phyloP scores from a whole-genome alignment of 2,329 filamentous ascomycete genomes.

The Sordariomycetes sp. region DNA sequence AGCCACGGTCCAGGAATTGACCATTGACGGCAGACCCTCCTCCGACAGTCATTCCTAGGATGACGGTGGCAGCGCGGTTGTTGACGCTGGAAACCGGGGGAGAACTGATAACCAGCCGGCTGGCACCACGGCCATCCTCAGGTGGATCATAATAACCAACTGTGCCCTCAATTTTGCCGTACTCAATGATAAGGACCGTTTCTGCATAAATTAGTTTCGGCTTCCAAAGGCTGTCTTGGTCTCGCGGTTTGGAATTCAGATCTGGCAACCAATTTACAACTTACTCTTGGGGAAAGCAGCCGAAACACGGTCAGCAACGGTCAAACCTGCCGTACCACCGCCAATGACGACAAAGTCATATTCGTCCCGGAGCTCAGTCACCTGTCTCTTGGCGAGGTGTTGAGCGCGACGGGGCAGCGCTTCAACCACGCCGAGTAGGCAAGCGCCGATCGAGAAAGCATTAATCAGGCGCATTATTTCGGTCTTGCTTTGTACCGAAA shows the following conservation, averaged over 20 bases:
- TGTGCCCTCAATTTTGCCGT: slow-evolving; percentile 10
- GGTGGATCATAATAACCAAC: slow-evolving; percentile 17
- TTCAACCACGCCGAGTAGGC: slow-evolving; percentile 9
- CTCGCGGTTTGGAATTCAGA: too few relatives aligned
- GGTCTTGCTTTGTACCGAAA: slow-evolving; percentile 2
- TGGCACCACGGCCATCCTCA: slow-evolving; percentile 11
- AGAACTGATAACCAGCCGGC: slow-evolving; percentile 13
- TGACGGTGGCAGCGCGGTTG: slow-evolving; percentile 14
- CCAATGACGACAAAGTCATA: slow-evolving; percentile 21
- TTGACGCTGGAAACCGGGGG: slow-evolving; percentile 16
- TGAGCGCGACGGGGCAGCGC: slow-evolving; percentile 9
- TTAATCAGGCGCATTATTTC: slow-evolving; percentile 11
- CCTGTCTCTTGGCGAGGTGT: slow-evolving; percentile 11
- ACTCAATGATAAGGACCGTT: slow-evolving; percentile 10
- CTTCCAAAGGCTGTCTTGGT: too few relatives aligned
- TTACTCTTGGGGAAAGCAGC: slow-evolving; percentile 16
- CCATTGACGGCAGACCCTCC: slow-evolving; percentile 26
- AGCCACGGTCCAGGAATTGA: slow-evolving; percentile 26
- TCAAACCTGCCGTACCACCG: slow-evolving; percentile 21
- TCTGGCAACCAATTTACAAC: not conserved
- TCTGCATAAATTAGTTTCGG: too few relatives aligned
- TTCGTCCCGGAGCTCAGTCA: slow-evolving; percentile 14
- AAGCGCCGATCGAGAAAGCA: slow-evolving; percentile 9
- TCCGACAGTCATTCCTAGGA: slow-evolving; percentile 22
- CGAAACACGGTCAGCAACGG: slow-evolving; percentile 21